Conservation (phyloP, 1,139 yeast genomes). For the Oligophagozyma castellii region DNA sequence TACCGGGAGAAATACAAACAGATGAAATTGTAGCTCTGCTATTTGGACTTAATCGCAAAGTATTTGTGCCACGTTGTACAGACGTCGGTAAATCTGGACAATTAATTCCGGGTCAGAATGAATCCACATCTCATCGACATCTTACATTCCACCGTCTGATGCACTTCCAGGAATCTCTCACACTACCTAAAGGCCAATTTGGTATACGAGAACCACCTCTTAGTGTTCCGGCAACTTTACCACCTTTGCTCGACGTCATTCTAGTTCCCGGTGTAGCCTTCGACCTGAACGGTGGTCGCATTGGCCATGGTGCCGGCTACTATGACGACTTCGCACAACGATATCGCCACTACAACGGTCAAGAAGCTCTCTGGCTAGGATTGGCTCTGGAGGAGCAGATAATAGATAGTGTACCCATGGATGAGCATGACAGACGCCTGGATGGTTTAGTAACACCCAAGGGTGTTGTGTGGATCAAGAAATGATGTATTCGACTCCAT, state of each 20-base stretch:
- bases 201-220: constrained; percentile 50
- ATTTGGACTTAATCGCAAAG: constrained; percentile 8
- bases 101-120: too few species aligned
- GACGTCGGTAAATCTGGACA: constrained; percentile 16
- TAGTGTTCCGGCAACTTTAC: constrained; percentile 10
- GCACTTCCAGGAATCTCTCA: constrained; percentile 29
- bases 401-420: constrained; percentile 48
- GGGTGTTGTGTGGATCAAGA: too few species aligned
- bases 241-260: constrained; percentile 43
- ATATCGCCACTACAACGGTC: constrained; percentile 25
- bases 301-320: constrained; percentile 92
- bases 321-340: constrained; percentile 66
- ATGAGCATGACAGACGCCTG: constrained; percentile 53
- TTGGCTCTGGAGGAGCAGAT: constrained; percentile 41
- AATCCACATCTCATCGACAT: constrained; percentile 32
- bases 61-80: constrained; percentile 22
- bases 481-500: too few species aligned
- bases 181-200: constrained; percentile 60
- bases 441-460: constrained; percentile 46
- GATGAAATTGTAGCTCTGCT: constrained; percentile 10
- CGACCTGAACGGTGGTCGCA: constrained; percentile 36
- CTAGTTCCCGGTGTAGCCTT: constrained; percentile 84
- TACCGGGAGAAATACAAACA: constrained; percentile 22
- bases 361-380: constrained; percentile 33
- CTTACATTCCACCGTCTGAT: constrained; percentile 44